These are phyloP conservation scores for Globisporangium middletonii DNA, from an alignment of 352 stramenopile species.

Conservation along the genomic window DNA sequence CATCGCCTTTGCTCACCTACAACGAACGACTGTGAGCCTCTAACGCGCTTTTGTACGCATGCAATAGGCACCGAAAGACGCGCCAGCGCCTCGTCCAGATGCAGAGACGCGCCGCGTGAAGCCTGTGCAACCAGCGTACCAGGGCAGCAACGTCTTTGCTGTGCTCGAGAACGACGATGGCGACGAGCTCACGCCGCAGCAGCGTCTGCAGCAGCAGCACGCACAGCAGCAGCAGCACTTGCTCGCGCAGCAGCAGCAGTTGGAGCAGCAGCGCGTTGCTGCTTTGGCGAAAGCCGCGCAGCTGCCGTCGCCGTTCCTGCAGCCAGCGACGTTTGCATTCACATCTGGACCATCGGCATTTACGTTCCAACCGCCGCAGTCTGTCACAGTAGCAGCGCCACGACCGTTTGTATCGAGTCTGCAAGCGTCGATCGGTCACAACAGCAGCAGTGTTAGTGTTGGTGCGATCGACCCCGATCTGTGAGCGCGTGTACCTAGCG, in stretches of 20 bases:
- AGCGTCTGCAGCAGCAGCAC: conserved; percentile 10
- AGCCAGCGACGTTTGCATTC: conserved; percentile 72
- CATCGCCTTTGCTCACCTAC: background rate
- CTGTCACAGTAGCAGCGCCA: conserved; percentile 9
- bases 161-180: conserved; percentile 53
- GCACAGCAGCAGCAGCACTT: conserved; percentile 9
- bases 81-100: conserved; percentile 15
- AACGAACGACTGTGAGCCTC: background rate
- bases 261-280: conserved; percentile 6
- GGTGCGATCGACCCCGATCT: conserved; percentile 54
- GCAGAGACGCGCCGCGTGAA: conserved; percentile 20
- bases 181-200: conserved; percentile 16
- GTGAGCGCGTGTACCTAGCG: background rate
- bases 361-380: conserved; percentile 14
- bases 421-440: too few species aligned
- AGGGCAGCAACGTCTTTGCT: conserved; percentile 51
- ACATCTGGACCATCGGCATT: conserved; percentile 16
- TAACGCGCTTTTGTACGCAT: background rate
- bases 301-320: conserved; percentile 35
- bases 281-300: conserved; percentile 11
- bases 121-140: conserved; percentile 27
- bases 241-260: conserved; percentile 4
- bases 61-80: conserved; percentile 31
- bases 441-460: background rate
- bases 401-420: background rate